Evolutionary conservation across 2,329 filamentous ascomycete species (phyloP), one percentile per base, ranked within the genome.

Genomic region (Davidsoniella neocaledoniae): DNA sequence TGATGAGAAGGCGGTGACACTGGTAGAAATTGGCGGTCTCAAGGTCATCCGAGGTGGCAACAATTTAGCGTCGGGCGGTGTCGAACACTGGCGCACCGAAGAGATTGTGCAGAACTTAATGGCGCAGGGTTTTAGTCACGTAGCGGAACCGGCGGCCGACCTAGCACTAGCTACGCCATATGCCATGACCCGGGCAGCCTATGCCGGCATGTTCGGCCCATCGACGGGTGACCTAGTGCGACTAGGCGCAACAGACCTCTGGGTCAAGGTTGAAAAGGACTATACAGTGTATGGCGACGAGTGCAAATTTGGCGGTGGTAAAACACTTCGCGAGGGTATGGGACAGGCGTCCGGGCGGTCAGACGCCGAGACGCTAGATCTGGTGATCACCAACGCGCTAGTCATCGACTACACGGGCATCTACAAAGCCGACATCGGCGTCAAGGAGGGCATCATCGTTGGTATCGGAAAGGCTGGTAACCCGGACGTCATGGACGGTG

Each of bases 381-480:
- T 90, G 43, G 85, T 94, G 21, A 77, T 96, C 53, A 86, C 81
- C 1, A 96, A 95, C 59, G 90, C 88, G 4, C 67, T 96, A 55
- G 81, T 96, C 37, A 73, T 96, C 17, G 90, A 96, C 66, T 93
- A 83, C 75, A 82, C 76, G 1, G 90, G 90, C 44, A 94, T 96
- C 60, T 93, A 86, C 71, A 96, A 96, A 68, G 90, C 88, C 5
- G 90, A 96, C 63, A 94, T 96, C 61, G 90, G 90, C 25, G 80
- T 96, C 63, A 94, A 93, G 64, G 66, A 87, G 57, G 88, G 90
- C 2, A 62, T 83, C 38, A 95, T 96, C 58, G 80, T 81, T 25
- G 90, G 79, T 0, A 90, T 96, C 57, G 90, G 90, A 53, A 95
- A 96, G 66, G 86, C 90, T 14, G 90, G 90, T 17, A 96, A 95